Evolutionary conservation across 768 basidiomycete genomes (phyloP).

Genomic region (Psilocybe cubensis): DNA sequence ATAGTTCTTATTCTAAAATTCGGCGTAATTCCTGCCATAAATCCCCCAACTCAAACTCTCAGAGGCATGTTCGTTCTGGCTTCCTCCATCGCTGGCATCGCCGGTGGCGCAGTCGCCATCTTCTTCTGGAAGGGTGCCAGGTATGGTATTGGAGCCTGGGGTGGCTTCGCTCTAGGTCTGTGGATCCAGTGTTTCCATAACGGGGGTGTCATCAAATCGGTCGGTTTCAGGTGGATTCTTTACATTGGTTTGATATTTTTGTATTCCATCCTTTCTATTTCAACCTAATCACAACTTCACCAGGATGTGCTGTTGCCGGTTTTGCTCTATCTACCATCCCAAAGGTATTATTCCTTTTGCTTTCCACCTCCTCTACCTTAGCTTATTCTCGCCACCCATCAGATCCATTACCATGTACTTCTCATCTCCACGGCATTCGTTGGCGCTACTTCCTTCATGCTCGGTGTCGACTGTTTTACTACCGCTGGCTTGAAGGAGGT

Average conservation of each 20-base stretch:
- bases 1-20: slow-evolving; percentile 87
- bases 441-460: slow-evolving; percentile 87
- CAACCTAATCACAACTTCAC: no score
- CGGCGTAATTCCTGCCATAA: slow-evolving; percentile 83
- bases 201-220: slow-evolving; percentile 78
- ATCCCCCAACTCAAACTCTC: slow-evolving; percentile 76
- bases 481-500: slow-evolving; percentile 94
- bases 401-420: slow-evolving; percentile 85
- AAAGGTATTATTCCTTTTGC: slow-evolving; percentile 43
- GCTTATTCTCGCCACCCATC: slow-evolving; percentile 23
- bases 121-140: slow-evolving; percentile 93
- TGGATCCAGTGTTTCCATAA: slow-evolving; percentile 87
- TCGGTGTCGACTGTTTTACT: slow-evolving; percentile 94
- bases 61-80: slow-evolving; percentile 92
- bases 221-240: slow-evolving; percentile 88
- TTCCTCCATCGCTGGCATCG: slow-evolving; percentile 75
- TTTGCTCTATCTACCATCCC: slow-evolving; percentile 87
- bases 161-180: slow-evolving; percentile 84
- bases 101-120: slow-evolving; percentile 83
- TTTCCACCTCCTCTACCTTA: slow-evolving; percentile 16
- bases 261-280: slow-evolving; percentile 19
- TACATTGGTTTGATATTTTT: slow-evolving; percentile 61
- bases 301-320: slow-evolving; percentile 74
- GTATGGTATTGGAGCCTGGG: slow-evolving; percentile 83
- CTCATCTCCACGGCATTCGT: slow-evolving; percentile 89